Evolutionary conservation across 345 rosid species (phyloP).

Genomic region (Brassica nigra): DNA sequence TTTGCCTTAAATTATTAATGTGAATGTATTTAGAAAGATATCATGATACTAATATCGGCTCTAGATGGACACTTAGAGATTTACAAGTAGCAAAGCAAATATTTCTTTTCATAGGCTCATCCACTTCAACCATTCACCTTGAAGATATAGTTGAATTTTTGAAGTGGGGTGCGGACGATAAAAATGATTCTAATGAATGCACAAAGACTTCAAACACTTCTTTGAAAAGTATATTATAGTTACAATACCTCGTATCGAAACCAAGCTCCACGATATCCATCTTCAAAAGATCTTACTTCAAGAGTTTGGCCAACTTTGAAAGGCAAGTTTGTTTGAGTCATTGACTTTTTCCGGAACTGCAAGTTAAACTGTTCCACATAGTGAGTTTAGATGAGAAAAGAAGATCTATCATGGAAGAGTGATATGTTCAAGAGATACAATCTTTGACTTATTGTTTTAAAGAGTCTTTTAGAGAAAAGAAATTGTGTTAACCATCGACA

Average conservation of each 20-base stretch:
- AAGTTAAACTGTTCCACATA: neutral
- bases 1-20: neutral
- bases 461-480: too few relatives aligned
- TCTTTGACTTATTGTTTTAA: neutral
- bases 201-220: neutral
- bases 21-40: neutral
- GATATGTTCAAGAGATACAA: neutral
- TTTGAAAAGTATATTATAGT: neutral
- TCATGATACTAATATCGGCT: neutral
- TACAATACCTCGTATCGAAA: neutral
- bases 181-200: neutral
- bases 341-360: neutral
- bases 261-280: neutral
- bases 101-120: neutral
- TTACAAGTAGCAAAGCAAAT: neutral
- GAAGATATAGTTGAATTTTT: neutral
- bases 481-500: neutral
- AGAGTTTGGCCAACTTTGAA: neutral
- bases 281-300: neutral
- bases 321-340: conserved; percentile 4
- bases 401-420: neutral
- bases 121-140: neutral
- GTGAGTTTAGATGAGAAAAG: neutral
- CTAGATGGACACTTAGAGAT: neutral
- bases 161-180: neutral